A percentile compares a stretch with the other conserved stretches of the same genome.
These are phyloP conservation scores for Barnettozyma siamensis DNA, from an alignment of 805 yeast species.

Conservation along the genomic window DNA sequence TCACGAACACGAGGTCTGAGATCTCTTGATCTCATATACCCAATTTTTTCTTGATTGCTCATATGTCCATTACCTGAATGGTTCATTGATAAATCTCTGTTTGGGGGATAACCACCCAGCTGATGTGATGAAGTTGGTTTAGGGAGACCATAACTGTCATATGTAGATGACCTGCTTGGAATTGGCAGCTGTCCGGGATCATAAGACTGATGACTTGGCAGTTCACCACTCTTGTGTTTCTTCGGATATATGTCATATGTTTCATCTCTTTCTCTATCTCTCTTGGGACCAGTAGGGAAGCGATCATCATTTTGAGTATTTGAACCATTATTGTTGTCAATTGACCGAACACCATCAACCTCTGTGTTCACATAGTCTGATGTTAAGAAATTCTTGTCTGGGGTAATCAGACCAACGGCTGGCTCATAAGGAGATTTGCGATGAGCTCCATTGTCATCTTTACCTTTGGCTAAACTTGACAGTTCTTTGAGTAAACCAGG, in stretches of 20 bases:
- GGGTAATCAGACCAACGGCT: constrained; percentile 1
- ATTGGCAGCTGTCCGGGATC: not conserved
- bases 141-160: not conserved
- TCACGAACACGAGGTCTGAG: constrained; percentile 7
- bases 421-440: not conserved
- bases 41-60: not conserved
- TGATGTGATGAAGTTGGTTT: not conserved
- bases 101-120: not conserved
- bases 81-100: no score
- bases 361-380: not conserved
- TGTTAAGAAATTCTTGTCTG: not conserved
- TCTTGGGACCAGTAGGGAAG: not conserved
- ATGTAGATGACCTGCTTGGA: not conserved
- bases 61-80: no score
- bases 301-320: constrained; percentile 5
- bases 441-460: not conserved
- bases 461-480: not conserved
- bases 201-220: not conserved
- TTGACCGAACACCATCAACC: not conserved
- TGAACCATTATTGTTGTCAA: constrained; percentile 3
- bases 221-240: not conserved
- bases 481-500: not conserved
- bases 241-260: not conserved
- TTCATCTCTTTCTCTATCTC: not conserved
- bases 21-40: constrained; percentile 5